phyloP scores from a whole-genome alignment of 169 alveolate genomes.

The Cytauxzoon felis region DNA sequence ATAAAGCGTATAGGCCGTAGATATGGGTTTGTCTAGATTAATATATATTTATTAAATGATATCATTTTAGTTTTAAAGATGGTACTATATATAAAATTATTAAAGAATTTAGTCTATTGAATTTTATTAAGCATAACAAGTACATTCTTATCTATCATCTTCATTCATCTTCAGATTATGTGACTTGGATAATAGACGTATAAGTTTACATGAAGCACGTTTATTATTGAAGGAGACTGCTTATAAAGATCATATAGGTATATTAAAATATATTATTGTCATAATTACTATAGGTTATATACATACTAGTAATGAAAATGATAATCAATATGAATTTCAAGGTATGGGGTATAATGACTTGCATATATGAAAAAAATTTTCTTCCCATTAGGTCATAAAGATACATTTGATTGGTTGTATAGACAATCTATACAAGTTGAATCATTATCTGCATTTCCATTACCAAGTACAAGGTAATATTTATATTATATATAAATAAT shows the following conservation, averaged over 20 bases:
- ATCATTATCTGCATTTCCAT: conserved; percentile 67
- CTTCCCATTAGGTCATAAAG: conserved; percentile 33
- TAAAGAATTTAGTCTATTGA: conserved; percentile 43
- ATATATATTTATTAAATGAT: conserved; percentile 26
- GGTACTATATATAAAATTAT: conserved; percentile 33
- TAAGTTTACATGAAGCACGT: conserved; percentile 40
- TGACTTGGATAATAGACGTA: conserved; percentile 38
- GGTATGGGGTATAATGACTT: conserved; percentile 51
- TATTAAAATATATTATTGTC: background rate
- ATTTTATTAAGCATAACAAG: conserved; percentile 40
- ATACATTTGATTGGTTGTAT: conserved; percentile 70
- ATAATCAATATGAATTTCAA: conserved; percentile 64
- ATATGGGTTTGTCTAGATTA: conserved; percentile 48
- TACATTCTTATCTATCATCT: background rate
- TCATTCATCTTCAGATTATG: conserved; percentile 20
- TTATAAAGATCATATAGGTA: conserved; percentile 36
- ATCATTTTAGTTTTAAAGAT: conserved; percentile 33
- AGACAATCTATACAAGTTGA: conserved; percentile 74
- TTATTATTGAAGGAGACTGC: conserved; percentile 48
- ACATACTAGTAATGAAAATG: conserved; percentile 64
- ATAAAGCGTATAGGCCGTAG: conserved; percentile 72
- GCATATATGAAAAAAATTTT: background rate
- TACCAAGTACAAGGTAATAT: conserved; percentile 67
- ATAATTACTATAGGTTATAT: conserved; percentile 54
- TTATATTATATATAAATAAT: no score